Conservation (phyloP, 2,329 filamentous ascomycete species). For the Aureobasidium sp. region DNA sequence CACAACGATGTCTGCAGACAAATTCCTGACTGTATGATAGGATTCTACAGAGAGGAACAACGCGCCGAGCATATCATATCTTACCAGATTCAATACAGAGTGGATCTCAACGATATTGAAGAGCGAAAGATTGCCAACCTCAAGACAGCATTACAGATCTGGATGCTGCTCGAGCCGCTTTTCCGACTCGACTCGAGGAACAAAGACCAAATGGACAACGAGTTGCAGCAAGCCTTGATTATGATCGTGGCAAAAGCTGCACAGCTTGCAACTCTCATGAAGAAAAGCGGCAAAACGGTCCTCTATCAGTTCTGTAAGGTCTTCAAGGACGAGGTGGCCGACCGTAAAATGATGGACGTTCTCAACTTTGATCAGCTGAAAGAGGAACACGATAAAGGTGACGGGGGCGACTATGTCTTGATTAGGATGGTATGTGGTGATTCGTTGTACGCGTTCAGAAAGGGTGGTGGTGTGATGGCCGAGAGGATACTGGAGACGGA, state of each 20-base stretch:
- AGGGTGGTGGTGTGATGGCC: constrained; percentile 20
- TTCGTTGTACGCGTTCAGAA: constrained; percentile 20
- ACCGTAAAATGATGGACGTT: constrained; percentile 21
- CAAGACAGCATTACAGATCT: constrained; percentile 12
- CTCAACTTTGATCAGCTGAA: constrained; percentile 20
- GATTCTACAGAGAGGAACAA: constrained; percentile 20
- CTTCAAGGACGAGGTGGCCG: constrained; percentile 26
- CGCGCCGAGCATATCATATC: constrained; percentile 15
- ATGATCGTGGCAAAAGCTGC: constrained; percentile 17
- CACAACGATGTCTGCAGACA: not conserved
- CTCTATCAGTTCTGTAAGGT: constrained; percentile 23
- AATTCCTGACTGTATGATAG: constrained; percentile 15
- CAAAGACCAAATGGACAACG: too few relatives aligned
- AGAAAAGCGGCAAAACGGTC: constrained; percentile 14
- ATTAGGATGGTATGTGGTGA: constrained; percentile 22
- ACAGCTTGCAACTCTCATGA: constrained; percentile 18
- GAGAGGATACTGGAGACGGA: constrained; percentile 15
- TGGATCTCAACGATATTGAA: not conserved
- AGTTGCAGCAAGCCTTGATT: not conserved
- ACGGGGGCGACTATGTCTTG: constrained; percentile 19
- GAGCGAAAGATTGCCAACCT: not conserved
- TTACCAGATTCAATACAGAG: not conserved
- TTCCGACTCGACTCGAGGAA: not conserved
- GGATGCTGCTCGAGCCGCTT: constrained; percentile 15
- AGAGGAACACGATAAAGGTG: constrained; percentile 12